Evolutionary conservation across 169 alveolate genomes (phyloP).

Genomic region (Eimeria acervulina): DNA sequence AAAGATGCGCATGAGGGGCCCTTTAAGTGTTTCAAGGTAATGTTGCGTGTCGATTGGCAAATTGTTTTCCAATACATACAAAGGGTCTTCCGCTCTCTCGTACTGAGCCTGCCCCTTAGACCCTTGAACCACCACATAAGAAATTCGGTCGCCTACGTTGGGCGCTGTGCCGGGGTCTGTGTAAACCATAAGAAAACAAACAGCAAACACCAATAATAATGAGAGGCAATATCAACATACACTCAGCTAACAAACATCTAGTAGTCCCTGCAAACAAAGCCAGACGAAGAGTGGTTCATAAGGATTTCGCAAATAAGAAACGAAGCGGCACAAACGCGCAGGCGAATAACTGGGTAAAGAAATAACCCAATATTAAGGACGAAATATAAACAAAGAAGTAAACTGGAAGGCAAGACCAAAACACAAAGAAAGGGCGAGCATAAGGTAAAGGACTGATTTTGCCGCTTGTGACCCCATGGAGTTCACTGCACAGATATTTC

Average conservation of each 20-base stretch:
- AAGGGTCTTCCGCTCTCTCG: conserved; percentile 99
- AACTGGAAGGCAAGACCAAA: background rate
- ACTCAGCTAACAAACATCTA: no score
- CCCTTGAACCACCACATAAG: conserved; percentile 88
- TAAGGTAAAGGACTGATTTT: background rate
- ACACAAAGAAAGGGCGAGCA: background rate
- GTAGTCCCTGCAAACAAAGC: no score
- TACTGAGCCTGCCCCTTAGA: conserved; percentile 87
- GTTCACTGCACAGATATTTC: background rate
- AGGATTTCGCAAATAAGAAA: background rate
- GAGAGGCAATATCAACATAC: background rate
- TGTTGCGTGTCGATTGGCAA: conserved; percentile 98
- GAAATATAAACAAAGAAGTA: background rate
- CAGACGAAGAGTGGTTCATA: no score
- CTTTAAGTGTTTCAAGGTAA: conserved; percentile 96
- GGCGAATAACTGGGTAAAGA: background rate
- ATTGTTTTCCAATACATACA: conserved; percentile 97
- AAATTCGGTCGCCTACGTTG: conserved; percentile 99
- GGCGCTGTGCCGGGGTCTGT: conserved; percentile 98
- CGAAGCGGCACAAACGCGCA: background rate
- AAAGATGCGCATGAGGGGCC: conserved; percentile 85
- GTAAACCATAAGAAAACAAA: background rate
- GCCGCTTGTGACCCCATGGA: background rate
- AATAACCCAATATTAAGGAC: background rate
- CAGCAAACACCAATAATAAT: background rate